These are phyloP conservation scores for Diaporthe sp. DNA, from an alignment of 2,329 filamentous ascomycete species.

Conservation along the genomic window DNA sequence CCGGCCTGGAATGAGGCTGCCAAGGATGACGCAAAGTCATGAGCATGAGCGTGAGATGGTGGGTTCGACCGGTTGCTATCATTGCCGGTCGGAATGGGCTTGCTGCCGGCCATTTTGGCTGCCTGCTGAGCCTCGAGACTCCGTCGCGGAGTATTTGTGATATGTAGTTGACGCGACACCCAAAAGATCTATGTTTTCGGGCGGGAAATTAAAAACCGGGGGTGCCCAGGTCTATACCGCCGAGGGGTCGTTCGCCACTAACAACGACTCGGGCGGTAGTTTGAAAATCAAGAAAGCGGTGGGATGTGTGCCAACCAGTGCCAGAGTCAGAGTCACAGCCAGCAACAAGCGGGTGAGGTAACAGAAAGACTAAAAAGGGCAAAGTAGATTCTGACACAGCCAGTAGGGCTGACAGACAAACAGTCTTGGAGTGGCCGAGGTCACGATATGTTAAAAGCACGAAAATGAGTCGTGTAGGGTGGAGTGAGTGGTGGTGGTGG, in stretches of 20 bases:
- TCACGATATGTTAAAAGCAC: slow-evolving; percentile 20
- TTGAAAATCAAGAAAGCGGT: background rate
- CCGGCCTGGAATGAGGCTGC: slow-evolving; percentile 68
- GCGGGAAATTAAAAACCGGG: background rate
- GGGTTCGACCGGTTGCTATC: slow-evolving; percentile 12
- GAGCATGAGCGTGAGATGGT: slow-evolving; percentile 26
- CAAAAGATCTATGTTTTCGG: background rate
- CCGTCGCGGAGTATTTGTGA: background rate
- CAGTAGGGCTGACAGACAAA: slow-evolving; percentile 11
- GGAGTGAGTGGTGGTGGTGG: background rate
- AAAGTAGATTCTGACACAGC: background rate
- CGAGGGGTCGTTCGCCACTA: slow-evolving; percentile 30
- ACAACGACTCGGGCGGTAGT: slow-evolving; percentile 13
- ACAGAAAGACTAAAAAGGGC: background rate
- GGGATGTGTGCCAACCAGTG: background rate
- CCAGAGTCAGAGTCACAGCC: slow-evolving; percentile 1
- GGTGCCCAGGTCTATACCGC: slow-evolving; percentile 12
- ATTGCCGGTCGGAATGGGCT: slow-evolving; percentile 30
- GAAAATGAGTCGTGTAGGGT: slow-evolving; percentile 11
- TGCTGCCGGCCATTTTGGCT: slow-evolving; percentile 31
- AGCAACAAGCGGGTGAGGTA: background rate
- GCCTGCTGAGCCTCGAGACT: background rate
- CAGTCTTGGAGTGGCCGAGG: background rate
- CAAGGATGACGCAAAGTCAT: slow-evolving; percentile 49
- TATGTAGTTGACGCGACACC: background rate